These are phyloP conservation scores for Magnaporthales sp. DNA, from an alignment of 2,329 filamentous ascomycete species.

Conservation along the genomic window DNA sequence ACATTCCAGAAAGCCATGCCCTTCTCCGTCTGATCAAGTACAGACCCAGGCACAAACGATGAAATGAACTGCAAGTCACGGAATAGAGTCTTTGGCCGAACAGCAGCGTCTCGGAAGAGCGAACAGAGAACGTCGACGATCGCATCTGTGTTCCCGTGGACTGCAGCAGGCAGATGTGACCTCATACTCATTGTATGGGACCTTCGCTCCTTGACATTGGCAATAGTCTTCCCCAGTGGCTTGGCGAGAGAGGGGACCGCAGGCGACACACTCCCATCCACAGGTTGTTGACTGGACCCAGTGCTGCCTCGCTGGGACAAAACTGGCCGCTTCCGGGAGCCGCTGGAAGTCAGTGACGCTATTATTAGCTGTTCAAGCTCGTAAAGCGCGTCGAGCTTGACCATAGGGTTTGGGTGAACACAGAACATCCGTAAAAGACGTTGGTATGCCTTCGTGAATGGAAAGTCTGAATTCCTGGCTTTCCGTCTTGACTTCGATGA, in stretches of 20 bases:
- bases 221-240: constrained; percentile 57
- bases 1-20: constrained; percentile 86
- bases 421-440: constrained; percentile 79
- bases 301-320: neutral
- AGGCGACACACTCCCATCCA: neutral
- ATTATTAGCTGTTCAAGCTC: constrained; percentile 78
- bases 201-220: constrained; percentile 60
- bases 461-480: constrained; percentile 49
- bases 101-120: constrained; percentile 57
- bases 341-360: constrained; percentile 57
- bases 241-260: constrained; percentile 19
- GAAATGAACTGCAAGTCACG: constrained; percentile 71
- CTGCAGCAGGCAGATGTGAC: constrained; percentile 18
- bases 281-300: constrained; percentile 20
- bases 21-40: constrained; percentile 53
- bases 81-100: constrained; percentile 74
- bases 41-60: constrained; percentile 51
- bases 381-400: constrained; percentile 74
- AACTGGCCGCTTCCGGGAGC: constrained; percentile 27
- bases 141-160: constrained; percentile 48
- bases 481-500: constrained; percentile 18
- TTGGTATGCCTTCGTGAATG: constrained; percentile 72
- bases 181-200: constrained; percentile 43
- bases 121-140: constrained; percentile 59
- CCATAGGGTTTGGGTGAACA: constrained; percentile 78